phyloP scores from a whole-genome alignment of 768 basidiomycete species.

The Daedaleopsis sinensis region DNA sequence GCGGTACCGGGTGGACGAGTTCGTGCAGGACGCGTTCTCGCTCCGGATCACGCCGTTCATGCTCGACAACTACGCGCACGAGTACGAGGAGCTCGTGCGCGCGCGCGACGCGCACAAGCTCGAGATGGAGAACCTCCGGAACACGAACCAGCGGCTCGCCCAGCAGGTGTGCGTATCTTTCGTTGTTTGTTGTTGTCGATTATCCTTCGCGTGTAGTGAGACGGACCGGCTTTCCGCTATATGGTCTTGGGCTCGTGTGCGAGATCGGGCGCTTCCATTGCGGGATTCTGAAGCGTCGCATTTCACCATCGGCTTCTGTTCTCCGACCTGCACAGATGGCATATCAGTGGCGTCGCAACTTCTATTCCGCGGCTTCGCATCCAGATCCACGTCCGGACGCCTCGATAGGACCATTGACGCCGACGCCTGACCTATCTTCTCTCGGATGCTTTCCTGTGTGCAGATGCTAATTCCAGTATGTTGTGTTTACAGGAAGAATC shows the following conservation, averaged over 20 bases:
- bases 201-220: background rate
- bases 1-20: slow-evolving; percentile 73
- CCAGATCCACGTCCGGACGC: background rate
- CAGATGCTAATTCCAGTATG: no score
- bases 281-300: no score
- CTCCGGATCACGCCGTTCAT: slow-evolving; percentile 93
- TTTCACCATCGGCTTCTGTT: no score
- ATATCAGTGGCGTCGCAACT: no score
- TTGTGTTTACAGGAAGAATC: slow-evolving; percentile 58
- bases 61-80: slow-evolving; percentile 87
- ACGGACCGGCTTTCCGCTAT: no score
- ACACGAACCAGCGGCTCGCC: slow-evolving; percentile 73
- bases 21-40: slow-evolving; percentile 85
- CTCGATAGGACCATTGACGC: background rate
- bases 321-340: no score
- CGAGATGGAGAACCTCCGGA: slow-evolving; percentile 83
- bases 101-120: slow-evolving; percentile 80
- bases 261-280: no score
- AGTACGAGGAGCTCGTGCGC: slow-evolving; percentile 82
- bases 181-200: background rate
- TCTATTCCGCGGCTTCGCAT: no score
- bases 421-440: no score
- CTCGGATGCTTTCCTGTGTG: no score
- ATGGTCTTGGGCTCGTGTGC: no score
- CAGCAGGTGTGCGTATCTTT: slow-evolving; percentile 70